Conservation (phyloP, 768 basidiomycete species). For the Mycena kentingensis region DNA sequence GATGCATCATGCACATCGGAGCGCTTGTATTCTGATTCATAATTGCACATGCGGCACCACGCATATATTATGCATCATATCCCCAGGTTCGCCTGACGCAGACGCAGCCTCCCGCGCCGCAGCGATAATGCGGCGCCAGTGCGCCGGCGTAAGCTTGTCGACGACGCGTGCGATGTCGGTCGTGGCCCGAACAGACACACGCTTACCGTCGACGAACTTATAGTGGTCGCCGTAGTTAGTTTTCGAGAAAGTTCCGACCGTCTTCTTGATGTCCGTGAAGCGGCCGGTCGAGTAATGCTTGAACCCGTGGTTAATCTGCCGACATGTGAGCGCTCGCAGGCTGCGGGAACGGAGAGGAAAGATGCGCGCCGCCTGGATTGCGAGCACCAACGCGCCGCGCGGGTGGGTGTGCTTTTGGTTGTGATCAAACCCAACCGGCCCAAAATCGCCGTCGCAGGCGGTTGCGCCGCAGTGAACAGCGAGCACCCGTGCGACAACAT, state of each 20-base stretch:
- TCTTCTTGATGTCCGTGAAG: neutral
- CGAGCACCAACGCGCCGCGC: neutral
- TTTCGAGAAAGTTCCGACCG: neutral
- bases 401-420: neutral
- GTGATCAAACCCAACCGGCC: neutral
- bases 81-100: constrained; percentile 71
- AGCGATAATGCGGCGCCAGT: neutral
- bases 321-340: neutral
- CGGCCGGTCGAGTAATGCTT: neutral
- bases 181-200: constrained; percentile 34
- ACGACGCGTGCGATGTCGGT: constrained; percentile 33
- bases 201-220: constrained; percentile 15
- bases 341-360: neutral
- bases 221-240: constrained; percentile 1
- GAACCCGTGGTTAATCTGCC: neutral
- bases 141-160: constrained; percentile 5
- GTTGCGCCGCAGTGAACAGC: neutral
- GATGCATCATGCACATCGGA: no score
- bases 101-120: no score
- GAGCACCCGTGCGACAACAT: neutral
- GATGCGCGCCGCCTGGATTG: neutral
- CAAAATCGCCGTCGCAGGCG: neutral
- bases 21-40: no score
- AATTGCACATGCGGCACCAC: no score
- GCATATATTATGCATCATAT: no score